Conservation (phyloP, 164 flowering plant species). For the Piper longum region DNA sequence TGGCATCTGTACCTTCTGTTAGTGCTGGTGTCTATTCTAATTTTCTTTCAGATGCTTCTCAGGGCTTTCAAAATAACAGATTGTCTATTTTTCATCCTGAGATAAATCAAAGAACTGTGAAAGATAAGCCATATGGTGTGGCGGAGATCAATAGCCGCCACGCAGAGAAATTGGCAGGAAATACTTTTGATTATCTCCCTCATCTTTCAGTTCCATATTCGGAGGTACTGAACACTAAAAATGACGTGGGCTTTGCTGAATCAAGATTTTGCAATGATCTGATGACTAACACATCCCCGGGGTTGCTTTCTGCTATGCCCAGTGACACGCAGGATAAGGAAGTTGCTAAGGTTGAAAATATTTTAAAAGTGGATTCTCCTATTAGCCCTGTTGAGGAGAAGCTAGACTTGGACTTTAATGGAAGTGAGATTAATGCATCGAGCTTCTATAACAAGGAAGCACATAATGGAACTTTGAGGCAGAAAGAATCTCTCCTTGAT, state of each 20-base stretch:
- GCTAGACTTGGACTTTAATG: slow-evolving; percentile 5
- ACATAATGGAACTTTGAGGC: slow-evolving; percentile 8
- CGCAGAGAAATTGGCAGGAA: neutral
- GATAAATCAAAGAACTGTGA: neutral
- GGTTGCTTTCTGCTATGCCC: slow-evolving; percentile 4
- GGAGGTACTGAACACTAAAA: slow-evolving; percentile 1
- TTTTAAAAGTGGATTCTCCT: slow-evolving; percentile 12
- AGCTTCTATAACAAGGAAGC: slow-evolving; percentile 16
- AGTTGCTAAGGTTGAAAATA: slow-evolving; percentile 4
- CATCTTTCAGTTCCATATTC: neutral
- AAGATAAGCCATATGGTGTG: neutral
- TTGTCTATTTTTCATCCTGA: neutral
- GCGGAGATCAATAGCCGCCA: neutral
- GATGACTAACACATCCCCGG: slow-evolving; percentile 4
- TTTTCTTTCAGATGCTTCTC: neutral
- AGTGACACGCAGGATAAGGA: slow-evolving; percentile 6
- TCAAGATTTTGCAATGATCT: slow-evolving; percentile 8
- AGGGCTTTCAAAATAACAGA: neutral
- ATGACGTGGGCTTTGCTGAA: slow-evolving; percentile 4
- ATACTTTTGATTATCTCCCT: neutral
- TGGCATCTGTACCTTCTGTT: slow-evolving; percentile 10
- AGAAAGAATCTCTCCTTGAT: slow-evolving; percentile 20
- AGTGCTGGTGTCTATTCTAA: neutral
- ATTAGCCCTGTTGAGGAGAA: slow-evolving; percentile 2
- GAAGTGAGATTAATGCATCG: slow-evolving; percentile 4